phyloP scores from a whole-genome alignment of 768 basidiomycete species.

The Cystobasidium onofrii region DNA sequence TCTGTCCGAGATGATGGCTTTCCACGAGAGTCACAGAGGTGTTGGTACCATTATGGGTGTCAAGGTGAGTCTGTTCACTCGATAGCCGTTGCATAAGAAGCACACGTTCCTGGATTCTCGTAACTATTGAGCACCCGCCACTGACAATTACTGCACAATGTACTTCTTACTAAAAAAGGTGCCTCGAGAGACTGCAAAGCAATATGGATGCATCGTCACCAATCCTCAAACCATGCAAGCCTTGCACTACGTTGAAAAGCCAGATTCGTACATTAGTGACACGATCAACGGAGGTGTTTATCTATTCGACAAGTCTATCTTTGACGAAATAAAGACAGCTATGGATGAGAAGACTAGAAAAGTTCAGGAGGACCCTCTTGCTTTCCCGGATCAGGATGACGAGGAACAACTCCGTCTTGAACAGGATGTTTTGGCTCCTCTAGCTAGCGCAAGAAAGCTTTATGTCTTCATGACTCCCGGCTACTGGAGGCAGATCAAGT shows the following conservation, averaged over 20 bases:
- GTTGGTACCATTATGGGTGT: constrained; percentile 49
- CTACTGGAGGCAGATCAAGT: constrained; percentile 51
- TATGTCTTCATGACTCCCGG: constrained; percentile 48
- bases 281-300: constrained; percentile 49
- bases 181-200: constrained; percentile 46
- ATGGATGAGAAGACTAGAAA: constrained; percentile 48
- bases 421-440: constrained; percentile 50
- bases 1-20: constrained; percentile 43
- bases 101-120: neutral
- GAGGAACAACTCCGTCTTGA: constrained; percentile 50
- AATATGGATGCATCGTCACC: constrained; percentile 49
- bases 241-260: constrained; percentile 49
- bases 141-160: neutral
- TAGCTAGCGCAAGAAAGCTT: constrained; percentile 47
- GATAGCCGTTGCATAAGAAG: no score
- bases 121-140: neutral
- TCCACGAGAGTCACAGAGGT: constrained; percentile 48
- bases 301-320: constrained; percentile 48
- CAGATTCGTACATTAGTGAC: constrained; percentile 49
- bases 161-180: constrained; percentile 36
- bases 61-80: constrained; percentile 46
- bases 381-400: constrained; percentile 23
- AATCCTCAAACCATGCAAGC: constrained; percentile 43
- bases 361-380: constrained; percentile 41
- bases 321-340: constrained; percentile 48